These are phyloP conservation scores for Colletotrichum higginsianum DNA, from an alignment of 2,329 filamentous ascomycete species.

Conservation along the genomic window DNA sequence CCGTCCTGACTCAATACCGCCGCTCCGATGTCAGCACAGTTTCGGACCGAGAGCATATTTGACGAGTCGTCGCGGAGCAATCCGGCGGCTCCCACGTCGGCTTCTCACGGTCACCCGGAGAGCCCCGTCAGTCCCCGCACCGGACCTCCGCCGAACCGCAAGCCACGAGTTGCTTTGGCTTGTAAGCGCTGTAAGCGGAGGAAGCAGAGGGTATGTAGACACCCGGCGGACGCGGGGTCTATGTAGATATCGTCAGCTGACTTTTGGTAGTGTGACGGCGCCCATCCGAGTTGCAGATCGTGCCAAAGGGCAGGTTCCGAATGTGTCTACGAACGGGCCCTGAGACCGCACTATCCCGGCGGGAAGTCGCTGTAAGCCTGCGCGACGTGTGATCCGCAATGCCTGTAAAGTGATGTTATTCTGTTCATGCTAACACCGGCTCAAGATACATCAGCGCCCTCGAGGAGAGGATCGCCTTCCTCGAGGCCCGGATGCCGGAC, in stretches of 20 bases:
- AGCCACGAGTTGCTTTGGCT: constrained; percentile 46
- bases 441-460: constrained; percentile 48
- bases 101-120: constrained; percentile 4
- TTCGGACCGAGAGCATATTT: constrained; percentile 25
- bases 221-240: too few relatives aligned
- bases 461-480: constrained; percentile 49
- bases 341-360: constrained; percentile 48
- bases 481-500: constrained; percentile 47
- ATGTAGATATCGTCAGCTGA: neutral
- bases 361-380: constrained; percentile 47
- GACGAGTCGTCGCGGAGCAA: neutral
- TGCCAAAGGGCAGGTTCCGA: constrained; percentile 44
- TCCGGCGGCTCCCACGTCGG: neutral
- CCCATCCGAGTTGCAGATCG: constrained; percentile 46
- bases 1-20: neutral
- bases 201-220: constrained; percentile 45
- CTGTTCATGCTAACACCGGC: neutral
- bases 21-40: neutral
- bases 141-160: constrained; percentile 37
- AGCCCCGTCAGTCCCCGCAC: constrained; percentile 38
- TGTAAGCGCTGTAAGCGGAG: constrained; percentile 48
- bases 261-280: constrained; percentile 45
- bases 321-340: constrained; percentile 47
- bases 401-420: too few relatives aligned
- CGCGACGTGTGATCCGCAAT: too few relatives aligned